Conservation (phyloP, 768 basidiomycete genomes). For the Kwoniella shandongensis region DNA sequence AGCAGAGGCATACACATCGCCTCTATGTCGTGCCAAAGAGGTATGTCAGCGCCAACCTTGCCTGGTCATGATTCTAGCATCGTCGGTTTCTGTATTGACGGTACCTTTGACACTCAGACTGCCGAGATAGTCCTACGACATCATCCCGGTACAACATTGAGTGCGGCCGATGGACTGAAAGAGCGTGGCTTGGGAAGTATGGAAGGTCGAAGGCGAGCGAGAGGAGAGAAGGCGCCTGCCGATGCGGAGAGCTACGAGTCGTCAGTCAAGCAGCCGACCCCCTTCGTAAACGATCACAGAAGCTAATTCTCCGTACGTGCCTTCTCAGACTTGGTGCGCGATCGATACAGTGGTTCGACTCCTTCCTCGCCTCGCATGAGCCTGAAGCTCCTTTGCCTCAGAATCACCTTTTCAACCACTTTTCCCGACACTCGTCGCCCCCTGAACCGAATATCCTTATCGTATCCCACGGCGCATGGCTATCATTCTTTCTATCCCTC, state of each 20-base stretch:
- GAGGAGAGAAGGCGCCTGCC: conserved; percentile 25
- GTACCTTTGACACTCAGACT: conserved; percentile 20
- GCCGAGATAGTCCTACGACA: conserved; percentile 28
- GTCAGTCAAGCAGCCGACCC: conserved; percentile 14
- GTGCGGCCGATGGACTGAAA: conserved; percentile 24
- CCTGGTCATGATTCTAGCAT: neutral
- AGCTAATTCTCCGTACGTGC: no score
- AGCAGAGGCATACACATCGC: conserved; percentile 66
- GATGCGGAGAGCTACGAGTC: conserved; percentile 29
- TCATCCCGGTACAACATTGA: conserved; percentile 23
- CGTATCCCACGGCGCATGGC: conserved; percentile 39
- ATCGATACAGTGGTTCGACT: conserved; percentile 25
- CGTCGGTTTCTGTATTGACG: no score
- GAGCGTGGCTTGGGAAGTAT: conserved; percentile 34
- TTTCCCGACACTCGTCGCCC: no score
- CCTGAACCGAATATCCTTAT: conserved; percentile 23
- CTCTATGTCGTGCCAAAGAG: conserved; percentile 67
- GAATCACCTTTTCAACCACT: neutral
- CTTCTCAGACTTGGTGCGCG: conserved; percentile 18
- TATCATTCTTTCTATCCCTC: conserved; percentile 23
- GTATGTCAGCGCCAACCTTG: conserved; percentile 54
- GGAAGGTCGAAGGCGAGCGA: conserved; percentile 25
- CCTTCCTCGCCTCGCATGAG: conserved; percentile 18
- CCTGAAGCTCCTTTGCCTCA: conserved; percentile 6
- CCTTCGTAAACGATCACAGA: no score